Base-by-base conservation (phyloP, 2,329 filamentous ascomycete species). In the Aureobasidium zeae region DNA sequence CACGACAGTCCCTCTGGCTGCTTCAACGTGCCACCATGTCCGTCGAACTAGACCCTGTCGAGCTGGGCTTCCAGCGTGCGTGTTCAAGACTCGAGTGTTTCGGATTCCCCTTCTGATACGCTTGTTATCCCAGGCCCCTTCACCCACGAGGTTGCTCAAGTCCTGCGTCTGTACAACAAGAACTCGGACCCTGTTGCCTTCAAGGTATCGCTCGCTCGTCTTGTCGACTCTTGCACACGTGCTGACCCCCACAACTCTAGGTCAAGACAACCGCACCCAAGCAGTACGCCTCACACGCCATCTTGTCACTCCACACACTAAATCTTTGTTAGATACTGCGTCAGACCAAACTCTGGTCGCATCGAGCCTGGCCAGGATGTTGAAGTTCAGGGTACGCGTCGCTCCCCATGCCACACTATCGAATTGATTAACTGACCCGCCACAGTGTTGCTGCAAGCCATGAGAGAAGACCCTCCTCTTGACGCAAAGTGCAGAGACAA, bases 211-310 rank as follows among this genome's bases (percentile, higher is more conserved):
- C 26, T 15, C 30, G 20, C 17, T 15, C 16, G 5, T 19, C 16
- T 5, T 26, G 25, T 9, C 9, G 19, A 17, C 36, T 21, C 8
- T 20, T 29, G 35, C 26, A 12, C 5, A 29, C 32, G 15, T 24
- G 13, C 33, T 22, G 20, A 34, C 35, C 37, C 26, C 30, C 35
- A 4, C 21, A 15, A 25, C 32, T 10, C 21, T 55, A 94, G 87
- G 91, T 98, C 66, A 98, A 98, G 79, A 98, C 91, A 36, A 98
- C 91, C 51, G 91, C 91, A 37, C 91, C 91, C 24, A 96, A 96
- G 70, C 91, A 96, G 89, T 98, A 84, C 60, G 83, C 66, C 49
- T 26, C 19, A 7, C 25, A 5, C 24, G 12, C 20, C 32, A 26
- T 17, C 16, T 20, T 12, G 25, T 11, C n/a, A 8, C 24, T 30